phyloP scores from a whole-genome alignment of 192 early-diverging fungal species.

The Coemansia sp. region DNA sequence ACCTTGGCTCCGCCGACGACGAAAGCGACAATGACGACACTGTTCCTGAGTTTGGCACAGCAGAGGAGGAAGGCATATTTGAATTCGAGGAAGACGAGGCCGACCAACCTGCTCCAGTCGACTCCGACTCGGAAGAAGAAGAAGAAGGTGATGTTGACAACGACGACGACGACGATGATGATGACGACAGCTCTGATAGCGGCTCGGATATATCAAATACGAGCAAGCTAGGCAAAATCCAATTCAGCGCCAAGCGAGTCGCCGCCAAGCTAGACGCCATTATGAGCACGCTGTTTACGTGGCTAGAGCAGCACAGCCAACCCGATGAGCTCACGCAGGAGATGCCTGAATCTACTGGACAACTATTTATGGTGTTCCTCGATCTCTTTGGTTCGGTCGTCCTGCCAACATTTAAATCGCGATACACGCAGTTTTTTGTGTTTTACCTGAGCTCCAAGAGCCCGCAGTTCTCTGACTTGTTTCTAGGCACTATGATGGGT shows the following conservation, averaged over 20 bases:
- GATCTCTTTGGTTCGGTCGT: constrained; percentile 77
- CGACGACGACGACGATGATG: constrained; percentile 1
- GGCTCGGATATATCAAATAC: constrained; percentile 18
- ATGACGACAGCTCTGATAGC: constrained; percentile 47
- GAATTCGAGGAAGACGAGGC: constrained; percentile 56
- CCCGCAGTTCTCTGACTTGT: constrained; percentile 69
- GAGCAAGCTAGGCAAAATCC: constrained; percentile 25
- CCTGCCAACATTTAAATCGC: constrained; percentile 82
- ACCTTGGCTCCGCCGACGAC: constrained; percentile 60
- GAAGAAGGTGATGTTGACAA: not conserved
- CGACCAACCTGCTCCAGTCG: not conserved
- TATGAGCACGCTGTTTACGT: constrained; percentile 64
- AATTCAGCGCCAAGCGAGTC: constrained; percentile 52
- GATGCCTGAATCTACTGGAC: constrained; percentile 36
- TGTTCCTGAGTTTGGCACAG: constrained; percentile 3
- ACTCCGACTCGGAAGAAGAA: not conserved
- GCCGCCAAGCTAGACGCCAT: constrained; percentile 73
- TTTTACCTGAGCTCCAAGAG: constrained; percentile 78
- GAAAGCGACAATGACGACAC: constrained; percentile 34
- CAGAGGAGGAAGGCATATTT: constrained; percentile 44
- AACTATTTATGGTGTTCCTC: constrained; percentile 68
- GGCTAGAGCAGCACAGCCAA: constrained; percentile 50
- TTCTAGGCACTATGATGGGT: constrained; percentile 71
- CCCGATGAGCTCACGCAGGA: constrained; percentile 16
- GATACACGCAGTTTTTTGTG: constrained; percentile 88